Evolutionary conservation across 2,329 filamentous ascomycete genomes (phyloP), one percentile per base, ranked within the genome.

Genomic region (Escovopsis sp.): DNA sequence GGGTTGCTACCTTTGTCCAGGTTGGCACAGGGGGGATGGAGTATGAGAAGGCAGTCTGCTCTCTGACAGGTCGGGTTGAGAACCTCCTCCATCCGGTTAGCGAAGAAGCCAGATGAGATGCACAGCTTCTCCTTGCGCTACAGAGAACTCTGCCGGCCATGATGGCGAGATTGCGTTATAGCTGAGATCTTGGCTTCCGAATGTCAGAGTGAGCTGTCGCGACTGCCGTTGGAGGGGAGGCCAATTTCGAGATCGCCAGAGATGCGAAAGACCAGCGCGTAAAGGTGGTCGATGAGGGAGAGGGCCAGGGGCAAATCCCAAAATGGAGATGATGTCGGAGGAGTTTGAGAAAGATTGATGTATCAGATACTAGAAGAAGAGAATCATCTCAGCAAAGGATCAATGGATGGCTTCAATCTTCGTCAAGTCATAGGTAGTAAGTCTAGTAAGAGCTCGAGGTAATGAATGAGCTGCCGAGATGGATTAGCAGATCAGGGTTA

Each of bases 31-130:
- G 27, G 11, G 46, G 45, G 43, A 53, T 13, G 43, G 43, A 48
- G 46, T 52, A 47, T 40, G 50, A 43, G 45, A 51, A 53, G 14
- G 48, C 44, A 12, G 47, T 50, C 35, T 53, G 51, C 4, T 42
- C 39, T 24, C 35, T 40, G 24, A 32, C 13, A 29, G 44, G 39
- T 11, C 45, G 33, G 27, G 30, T 48, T 33, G 48, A 49, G 14
- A 48, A 48, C 25, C 45, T 33, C 27, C 44, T 45, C 38, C 34
- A 20, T 20, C 20, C 40, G 13, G 44, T 36, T 30, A 30, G 20
- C 29, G 31, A 42, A 29, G 29, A 15, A 11, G 15, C 34, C 29
- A 20, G 39, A 35, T 30, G 5, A 7, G 39, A 35, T 12, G 40
- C 35, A 34, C 35, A 39, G 45, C 49, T 51, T 43, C 47, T 50